phyloP scores from a whole-genome alignment of 139 green algal species.

The Klebsormidium nitens region DNA sequence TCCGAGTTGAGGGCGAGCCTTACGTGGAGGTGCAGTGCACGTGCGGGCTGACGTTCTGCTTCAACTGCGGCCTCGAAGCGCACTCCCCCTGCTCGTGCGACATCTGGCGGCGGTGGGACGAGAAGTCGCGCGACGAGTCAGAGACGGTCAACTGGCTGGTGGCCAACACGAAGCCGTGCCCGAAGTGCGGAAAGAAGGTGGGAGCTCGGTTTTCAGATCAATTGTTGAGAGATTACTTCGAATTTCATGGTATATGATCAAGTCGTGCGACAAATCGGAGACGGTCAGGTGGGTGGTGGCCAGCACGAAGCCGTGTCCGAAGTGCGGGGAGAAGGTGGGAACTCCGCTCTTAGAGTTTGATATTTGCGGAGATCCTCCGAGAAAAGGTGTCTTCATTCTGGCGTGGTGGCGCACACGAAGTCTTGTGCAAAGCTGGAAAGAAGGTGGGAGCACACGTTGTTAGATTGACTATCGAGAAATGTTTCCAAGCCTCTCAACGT shows the following conservation, averaged over 20 bases:
- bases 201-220: too few species aligned
- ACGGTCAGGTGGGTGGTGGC: slow-evolving; percentile 55
- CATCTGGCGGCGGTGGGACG: slow-evolving; percentile 76
- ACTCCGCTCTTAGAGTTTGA: too few species aligned
- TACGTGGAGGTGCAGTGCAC: slow-evolving; percentile 69
- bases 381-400: too few species aligned
- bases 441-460: too few species aligned
- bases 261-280: slow-evolving; percentile 86
- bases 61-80: slow-evolving; percentile 66
- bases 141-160: slow-evolving; percentile 63
- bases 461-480: too few species aligned
- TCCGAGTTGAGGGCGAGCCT: slow-evolving; percentile 48
- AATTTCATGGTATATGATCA: too few species aligned
- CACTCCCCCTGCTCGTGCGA: slow-evolving; percentile 81
- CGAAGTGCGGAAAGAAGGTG: slow-evolving; percentile 82
- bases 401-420: too few species aligned
- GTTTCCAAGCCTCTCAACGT: too few species aligned
- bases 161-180: slow-evolving; percentile 82
- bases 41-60: slow-evolving; percentile 77
- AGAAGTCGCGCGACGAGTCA: slow-evolving; percentile 75
- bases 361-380: too few species aligned
- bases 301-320: slow-evolving; percentile 86
- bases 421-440: too few species aligned
- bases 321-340: slow-evolving; percentile 80
- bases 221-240: too few species aligned